Conservation (phyloP, 1,284 basidiomycete genomes). For the Amylostereum areolatum region DNA sequence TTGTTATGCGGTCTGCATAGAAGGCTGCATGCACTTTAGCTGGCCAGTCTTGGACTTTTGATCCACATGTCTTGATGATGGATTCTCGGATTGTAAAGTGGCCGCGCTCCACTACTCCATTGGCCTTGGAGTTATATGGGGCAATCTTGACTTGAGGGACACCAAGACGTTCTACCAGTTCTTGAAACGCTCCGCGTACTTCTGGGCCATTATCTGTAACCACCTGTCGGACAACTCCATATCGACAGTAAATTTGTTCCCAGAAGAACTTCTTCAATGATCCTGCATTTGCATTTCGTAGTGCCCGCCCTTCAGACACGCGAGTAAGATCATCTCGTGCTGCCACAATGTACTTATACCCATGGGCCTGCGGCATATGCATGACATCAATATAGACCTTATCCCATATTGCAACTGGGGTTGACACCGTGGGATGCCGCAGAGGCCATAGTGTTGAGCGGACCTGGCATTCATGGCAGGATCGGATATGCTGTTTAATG, state of each 20-base stretch:
- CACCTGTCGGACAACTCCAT: constrained; percentile 24
- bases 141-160: constrained; percentile 11
- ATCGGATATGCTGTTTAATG: no score
- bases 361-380: background rate
- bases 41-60: constrained; percentile 5
- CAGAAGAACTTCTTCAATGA: constrained; percentile 22
- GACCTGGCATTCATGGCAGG: no score
- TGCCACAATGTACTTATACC: background rate
- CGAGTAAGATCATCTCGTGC: constrained; percentile 7
- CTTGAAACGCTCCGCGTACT: constrained; percentile 12
- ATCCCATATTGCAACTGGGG: no score
- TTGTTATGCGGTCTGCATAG: constrained; percentile 14
- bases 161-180: constrained; percentile 1
- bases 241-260: constrained; percentile 27
- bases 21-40: constrained; percentile 10
- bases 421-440: no score
- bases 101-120: constrained; percentile 16
- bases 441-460: no score
- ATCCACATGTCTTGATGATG: constrained; percentile 9
- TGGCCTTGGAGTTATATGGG: constrained; percentile 12
- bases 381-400: background rate
- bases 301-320: constrained; percentile 2
- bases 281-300: constrained; percentile 6
- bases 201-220: constrained; percentile 28
- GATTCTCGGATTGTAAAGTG: constrained; percentile 13